A percentile compares a stretch with the other conserved stretches of the same genome.
These are phyloP conservation scores for Boletus sp. DNA, from an alignment of 768 basidiomycete genomes.

Conservation along the genomic window DNA sequence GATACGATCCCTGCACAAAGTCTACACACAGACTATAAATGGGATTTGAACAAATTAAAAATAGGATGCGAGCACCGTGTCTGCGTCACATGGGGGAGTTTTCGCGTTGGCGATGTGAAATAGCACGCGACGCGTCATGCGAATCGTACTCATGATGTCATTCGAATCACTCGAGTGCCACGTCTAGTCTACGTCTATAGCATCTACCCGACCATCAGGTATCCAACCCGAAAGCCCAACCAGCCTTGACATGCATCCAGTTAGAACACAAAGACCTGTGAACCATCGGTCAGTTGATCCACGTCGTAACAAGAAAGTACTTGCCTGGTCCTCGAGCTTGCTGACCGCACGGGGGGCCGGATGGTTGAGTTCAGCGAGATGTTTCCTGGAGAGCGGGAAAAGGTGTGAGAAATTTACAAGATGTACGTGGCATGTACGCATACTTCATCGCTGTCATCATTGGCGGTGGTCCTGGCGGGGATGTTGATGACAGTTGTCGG, in stretches of 20 bases:
- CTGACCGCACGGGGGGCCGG: constrained; percentile 85
- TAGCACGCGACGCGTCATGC: too few species aligned
- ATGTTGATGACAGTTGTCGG: neutral
- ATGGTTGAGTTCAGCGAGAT: constrained; percentile 85
- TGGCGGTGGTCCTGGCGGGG: constrained; percentile 58
- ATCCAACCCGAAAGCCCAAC: neutral
- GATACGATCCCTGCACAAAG: too few species aligned
- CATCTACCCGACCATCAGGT: constrained; percentile 2
- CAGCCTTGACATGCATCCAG: neutral
- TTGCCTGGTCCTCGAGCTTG: constrained; percentile 88
- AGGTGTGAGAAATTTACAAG: neutral
- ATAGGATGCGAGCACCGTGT: too few species aligned
- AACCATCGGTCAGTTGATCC: constrained; percentile 14
- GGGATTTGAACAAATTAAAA: too few species aligned
- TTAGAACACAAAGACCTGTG: constrained; percentile 44
- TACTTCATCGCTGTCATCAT: constrained; percentile 82
- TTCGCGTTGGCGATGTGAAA: too few species aligned
- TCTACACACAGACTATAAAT: too few species aligned
- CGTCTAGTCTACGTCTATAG: constrained; percentile 5
- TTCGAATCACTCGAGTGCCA: neutral
- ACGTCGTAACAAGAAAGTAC: neutral
- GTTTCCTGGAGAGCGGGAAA: constrained; percentile 54
- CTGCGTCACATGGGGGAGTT: too few species aligned
- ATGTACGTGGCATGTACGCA: constrained; percentile 23
- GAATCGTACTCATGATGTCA: neutral